These are phyloP conservation scores for Amniculicola lignicola DNA, from an alignment of 495 filamentous ascomycete genomes.

Conservation along the genomic window DNA sequence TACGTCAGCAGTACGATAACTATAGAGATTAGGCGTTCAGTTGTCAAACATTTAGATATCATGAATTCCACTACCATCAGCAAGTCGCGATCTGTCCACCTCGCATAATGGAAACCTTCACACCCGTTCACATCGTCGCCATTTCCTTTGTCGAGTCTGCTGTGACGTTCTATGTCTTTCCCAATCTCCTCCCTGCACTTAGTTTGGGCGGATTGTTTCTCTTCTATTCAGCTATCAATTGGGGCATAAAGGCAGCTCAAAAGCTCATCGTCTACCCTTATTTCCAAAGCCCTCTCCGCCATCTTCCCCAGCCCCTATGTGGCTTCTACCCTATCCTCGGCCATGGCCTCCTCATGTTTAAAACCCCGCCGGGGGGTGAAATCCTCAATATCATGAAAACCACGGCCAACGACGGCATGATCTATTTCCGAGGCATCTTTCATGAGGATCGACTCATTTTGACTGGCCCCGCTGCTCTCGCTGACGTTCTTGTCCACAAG, in stretches of 20 bases:
- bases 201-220: conserved; percentile 11
- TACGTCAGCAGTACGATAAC: too few species aligned
- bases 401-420: conserved; percentile 35
- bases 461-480: conserved; percentile 33
- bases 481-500: conserved; percentile 39
- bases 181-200: neutral
- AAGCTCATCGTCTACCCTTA: conserved; percentile 27
- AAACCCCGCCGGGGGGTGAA: conserved; percentile 16
- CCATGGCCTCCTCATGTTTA: conserved; percentile 31
- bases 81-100: neutral
- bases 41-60: neutral
- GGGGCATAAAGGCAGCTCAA: conserved; percentile 4
- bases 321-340: conserved; percentile 27
- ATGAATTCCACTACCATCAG: neutral
- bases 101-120: conserved; percentile 5
- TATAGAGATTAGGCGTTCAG: too few species aligned
- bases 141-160: conserved; percentile 16
- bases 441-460: conserved; percentile 31
- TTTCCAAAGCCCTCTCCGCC: conserved; percentile 32
- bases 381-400: conserved; percentile 29
- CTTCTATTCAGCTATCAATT: conserved; percentile 13
- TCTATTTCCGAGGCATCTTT: conserved; percentile 35
- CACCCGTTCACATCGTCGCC: conserved; percentile 1
- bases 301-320: conserved; percentile 23
- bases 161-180: conserved; percentile 9